Evolutionary conservation across 1,139 yeast genomes (phyloP).

Genomic region (Candida sp.): DNA sequence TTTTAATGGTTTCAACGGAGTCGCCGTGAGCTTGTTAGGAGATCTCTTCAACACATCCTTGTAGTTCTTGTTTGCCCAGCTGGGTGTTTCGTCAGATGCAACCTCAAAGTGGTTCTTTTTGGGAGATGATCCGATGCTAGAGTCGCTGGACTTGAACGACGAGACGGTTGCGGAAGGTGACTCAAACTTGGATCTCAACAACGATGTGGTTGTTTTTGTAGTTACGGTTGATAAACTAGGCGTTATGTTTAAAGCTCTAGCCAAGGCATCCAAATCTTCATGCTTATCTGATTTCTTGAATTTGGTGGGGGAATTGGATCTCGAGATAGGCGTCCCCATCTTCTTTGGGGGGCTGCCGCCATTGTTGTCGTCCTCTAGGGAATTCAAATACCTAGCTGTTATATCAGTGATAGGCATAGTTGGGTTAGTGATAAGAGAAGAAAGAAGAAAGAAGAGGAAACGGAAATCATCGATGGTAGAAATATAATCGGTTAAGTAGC

Average conservation of each 20-base stretch:
- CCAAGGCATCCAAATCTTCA: constrained; percentile 43
- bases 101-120: constrained; percentile 19
- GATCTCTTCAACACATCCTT: constrained; percentile 19
- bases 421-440: not conserved
- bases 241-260: constrained; percentile 38
- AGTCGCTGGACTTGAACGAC: constrained; percentile 36
- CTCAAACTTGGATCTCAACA: constrained; percentile 41
- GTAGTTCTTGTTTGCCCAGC: constrained; percentile 26
- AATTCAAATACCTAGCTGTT: constrained; percentile 38
- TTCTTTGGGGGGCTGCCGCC: constrained; percentile 22
- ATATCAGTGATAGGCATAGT: constrained; percentile 20
- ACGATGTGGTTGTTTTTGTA: constrained; percentile 30
- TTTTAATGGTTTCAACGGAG: constrained; percentile 19
- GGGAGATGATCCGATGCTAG: constrained; percentile 22
- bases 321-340: constrained; percentile 38
- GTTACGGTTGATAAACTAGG: constrained; percentile 14
- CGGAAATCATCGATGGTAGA: not conserved
- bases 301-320: constrained; percentile 23
- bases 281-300: constrained; percentile 17
- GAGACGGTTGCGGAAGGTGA: constrained; percentile 51
- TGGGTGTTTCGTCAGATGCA: constrained; percentile 22
- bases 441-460: not conserved
- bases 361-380: constrained; percentile 26
- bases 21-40: constrained; percentile 13
- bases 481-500: not conserved